Base-by-base conservation (phyloP, 78 protist species). In the Tieghemostelium lacteum region DNA sequence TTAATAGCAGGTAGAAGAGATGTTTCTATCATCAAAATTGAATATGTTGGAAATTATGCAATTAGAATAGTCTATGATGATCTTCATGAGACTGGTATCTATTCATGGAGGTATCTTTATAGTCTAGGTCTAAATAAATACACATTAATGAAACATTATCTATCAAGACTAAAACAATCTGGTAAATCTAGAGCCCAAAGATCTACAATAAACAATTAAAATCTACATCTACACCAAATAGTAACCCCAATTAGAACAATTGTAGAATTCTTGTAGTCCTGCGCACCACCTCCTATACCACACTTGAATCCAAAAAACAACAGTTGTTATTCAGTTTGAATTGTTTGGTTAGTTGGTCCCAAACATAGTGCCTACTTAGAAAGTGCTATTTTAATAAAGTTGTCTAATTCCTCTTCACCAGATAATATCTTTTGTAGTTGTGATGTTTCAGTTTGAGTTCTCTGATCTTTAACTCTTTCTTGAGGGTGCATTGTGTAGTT, bases 391-490 rank as follows among this genome's bases (percentile, higher is more conserved):
- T 78, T 78, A 17, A 78, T 78, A 39, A 78, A 36, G 29, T n/a
- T 26, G 37, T 70, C 93, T 19, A 87, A 50, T 52, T 87, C 86
- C 20, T 87, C 85, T 4, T 52, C 93, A 12, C 93, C 93, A 12
- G 72, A 67, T 12, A 87, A 24, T 22, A 87, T 29, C 14, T 61
- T 60, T 34, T 64, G 34, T 31, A 70, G 16, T 6, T 87, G 60
- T 22, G 31, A 20, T 33, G 52, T n/a, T 64, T 87, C 93, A 19
- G 3, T 14, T 57, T 62, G 40, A 8, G 85, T 87, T 40, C 93
- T 52, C 26, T 33, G 70, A 45, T 87, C 93, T 60, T 87, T 87
- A 26, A 87, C 85, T 66, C 88, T 49, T 67, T 58, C 64, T 66
- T 64, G 74, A 24, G 88, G 88, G 33, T 78, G 74, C 65, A 66